Conservation (phyloP, 768 basidiomycete genomes). For the Mycena galericulata region DNA sequence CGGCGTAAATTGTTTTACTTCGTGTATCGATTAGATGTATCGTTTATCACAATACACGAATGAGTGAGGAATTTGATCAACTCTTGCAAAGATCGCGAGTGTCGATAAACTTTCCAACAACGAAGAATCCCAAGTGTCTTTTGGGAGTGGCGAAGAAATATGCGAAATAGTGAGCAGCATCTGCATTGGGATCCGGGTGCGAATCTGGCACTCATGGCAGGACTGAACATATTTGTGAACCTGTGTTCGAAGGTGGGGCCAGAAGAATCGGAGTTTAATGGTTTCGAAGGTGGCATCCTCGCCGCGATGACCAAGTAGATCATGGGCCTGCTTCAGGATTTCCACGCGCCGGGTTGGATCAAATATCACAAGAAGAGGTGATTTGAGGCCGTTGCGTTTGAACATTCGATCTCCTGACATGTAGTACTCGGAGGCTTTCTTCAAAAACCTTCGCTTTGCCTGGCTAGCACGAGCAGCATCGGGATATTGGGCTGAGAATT, state of each 20-base stretch:
- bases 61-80: no score
- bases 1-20: no score
- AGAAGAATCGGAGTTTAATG: constrained; percentile 38
- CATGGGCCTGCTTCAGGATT: constrained; percentile 36
- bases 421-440: constrained; percentile 28
- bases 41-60: no score
- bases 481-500: background rate
- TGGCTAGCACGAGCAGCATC: background rate
- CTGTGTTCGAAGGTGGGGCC: constrained; percentile 35
- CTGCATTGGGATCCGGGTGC: constrained; percentile 7
- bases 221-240: constrained; percentile 38
- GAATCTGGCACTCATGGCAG: constrained; percentile 44
- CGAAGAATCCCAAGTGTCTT: no score
- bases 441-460: constrained; percentile 23
- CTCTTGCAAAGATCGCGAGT: no score
- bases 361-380: constrained; percentile 12
- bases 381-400: constrained; percentile 15
- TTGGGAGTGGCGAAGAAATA: no score
- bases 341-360: constrained; percentile 15
- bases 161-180: constrained; percentile 34
- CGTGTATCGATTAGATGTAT: no score
- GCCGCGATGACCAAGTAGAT: constrained; percentile 39
- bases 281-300: constrained; percentile 11
- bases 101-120: no score
- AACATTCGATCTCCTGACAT: no score